A percentile compares a stretch with the other conserved stretches of the same genome.
phyloP scores from a whole-genome alignment of 2,329 filamentous ascomycete species.

The Zasmidium citrigriseum region DNA sequence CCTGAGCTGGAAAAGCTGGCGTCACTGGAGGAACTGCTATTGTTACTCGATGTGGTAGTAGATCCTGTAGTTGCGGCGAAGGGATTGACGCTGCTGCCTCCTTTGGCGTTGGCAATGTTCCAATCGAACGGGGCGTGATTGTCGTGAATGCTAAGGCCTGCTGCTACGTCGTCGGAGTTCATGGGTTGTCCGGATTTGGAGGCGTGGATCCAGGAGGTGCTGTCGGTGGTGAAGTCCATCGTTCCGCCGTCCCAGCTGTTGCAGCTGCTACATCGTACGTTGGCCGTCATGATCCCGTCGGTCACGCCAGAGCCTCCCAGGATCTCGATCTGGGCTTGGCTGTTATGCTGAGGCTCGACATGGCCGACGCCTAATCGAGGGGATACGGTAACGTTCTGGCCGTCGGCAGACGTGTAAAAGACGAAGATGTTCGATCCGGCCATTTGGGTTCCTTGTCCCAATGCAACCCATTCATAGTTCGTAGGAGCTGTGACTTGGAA shows the following conservation, averaged over 20 bases:
- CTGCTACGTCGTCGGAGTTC: constrained; percentile 47
- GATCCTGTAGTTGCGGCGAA: constrained; percentile 27
- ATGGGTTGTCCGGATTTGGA: constrained; percentile 49
- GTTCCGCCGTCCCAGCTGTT: constrained; percentile 53
- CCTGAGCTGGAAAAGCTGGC: constrained; percentile 13
- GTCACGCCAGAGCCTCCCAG: constrained; percentile 56
- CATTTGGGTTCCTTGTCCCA: constrained; percentile 60
- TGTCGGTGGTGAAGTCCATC: constrained; percentile 49
- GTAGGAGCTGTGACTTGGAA: constrained; percentile 59
- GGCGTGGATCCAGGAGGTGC: constrained; percentile 55
- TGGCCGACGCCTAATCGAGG: constrained; percentile 51
- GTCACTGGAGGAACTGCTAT: constrained; percentile 1
- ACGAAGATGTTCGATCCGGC: constrained; percentile 59
- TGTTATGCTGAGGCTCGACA: constrained; percentile 44
- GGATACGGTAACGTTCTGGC: constrained; percentile 60
- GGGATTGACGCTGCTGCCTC: constrained; percentile 50
- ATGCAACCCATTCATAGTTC: constrained; percentile 54
- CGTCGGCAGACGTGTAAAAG: constrained; percentile 54
- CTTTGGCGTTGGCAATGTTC: constrained; percentile 51
- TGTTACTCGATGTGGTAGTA: not conserved
- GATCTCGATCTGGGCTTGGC: constrained; percentile 47
- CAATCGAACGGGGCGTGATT: constrained; percentile 46
- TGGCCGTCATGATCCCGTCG: constrained; percentile 56
- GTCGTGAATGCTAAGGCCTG: constrained; percentile 49
- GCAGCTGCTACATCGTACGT: constrained; percentile 58